Evolutionary conservation across 1,284 basidiomycete genomes (phyloP).

Genomic region (Ceratobasidium sp.): DNA sequence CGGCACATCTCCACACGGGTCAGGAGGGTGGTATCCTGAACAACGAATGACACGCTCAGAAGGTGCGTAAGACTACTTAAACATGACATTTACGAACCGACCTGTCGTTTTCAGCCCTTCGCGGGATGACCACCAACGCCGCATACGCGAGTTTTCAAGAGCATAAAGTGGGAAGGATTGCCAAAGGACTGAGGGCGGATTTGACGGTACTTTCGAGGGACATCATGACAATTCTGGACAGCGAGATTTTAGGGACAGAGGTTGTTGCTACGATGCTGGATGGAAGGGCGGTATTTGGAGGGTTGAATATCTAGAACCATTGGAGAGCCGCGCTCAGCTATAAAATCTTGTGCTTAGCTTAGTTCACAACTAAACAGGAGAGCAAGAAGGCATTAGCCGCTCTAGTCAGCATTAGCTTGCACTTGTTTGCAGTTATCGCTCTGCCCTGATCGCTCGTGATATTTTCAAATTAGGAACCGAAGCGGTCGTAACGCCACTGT

Average conservation of each 20-base stretch:
- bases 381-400: not conserved
- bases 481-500: not conserved
- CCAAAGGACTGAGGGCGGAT: constrained; percentile 72
- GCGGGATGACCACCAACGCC: constrained; percentile 85
- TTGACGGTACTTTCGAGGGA: constrained; percentile 85
- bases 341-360: not conserved
- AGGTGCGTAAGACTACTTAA: constrained; percentile 34
- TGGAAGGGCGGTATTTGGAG: constrained; percentile 76
- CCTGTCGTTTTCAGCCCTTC: too few species aligned
- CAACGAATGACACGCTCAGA: constrained; percentile 81
- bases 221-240: constrained; percentile 74
- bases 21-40: constrained; percentile 80
- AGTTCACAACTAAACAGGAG: not conserved
- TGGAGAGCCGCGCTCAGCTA: not conserved
- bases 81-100: not conserved
- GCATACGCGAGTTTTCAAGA: constrained; percentile 90
- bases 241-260: constrained; percentile 77
- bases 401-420: not conserved
- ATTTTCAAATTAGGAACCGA: not conserved
- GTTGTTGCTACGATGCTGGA: constrained; percentile 85
- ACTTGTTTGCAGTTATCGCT: not conserved
- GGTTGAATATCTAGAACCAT: constrained; percentile 52
- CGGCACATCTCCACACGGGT: constrained; percentile 85
- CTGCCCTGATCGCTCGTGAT: not conserved
- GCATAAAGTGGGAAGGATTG: constrained; percentile 63